A percentile compares a stretch with the other conserved stretches of the same genome.
Conservation (phyloP, 108 stramenopile genomes). For the Chaetoceros tenuissimus region DNA sequence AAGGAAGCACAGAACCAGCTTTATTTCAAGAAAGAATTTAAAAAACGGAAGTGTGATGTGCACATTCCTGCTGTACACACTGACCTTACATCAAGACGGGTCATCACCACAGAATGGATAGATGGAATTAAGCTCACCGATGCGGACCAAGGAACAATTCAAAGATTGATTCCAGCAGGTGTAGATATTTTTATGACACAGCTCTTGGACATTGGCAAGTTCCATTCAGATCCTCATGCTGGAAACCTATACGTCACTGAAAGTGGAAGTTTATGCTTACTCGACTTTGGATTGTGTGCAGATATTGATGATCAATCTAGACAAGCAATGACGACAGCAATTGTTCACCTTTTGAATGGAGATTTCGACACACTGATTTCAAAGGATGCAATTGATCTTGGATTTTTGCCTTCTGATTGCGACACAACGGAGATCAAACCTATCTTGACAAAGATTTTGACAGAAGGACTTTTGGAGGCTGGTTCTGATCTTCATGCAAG, state of each 20-base stretch:
- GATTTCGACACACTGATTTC: conserved; percentile 70
- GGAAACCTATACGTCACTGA: conserved; percentile 64
- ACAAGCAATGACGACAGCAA: conserved; percentile 72
- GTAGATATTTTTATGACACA: conserved; percentile 81
- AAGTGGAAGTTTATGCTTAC: conserved; percentile 45
- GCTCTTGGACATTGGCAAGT: conserved; percentile 74
- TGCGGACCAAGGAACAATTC: conserved; percentile 40
- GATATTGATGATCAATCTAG: conserved; percentile 46
- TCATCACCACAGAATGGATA: conserved; percentile 58
- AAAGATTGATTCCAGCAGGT: conserved; percentile 70
- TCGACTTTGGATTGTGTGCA: conserved; percentile 85
- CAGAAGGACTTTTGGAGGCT: conserved; percentile 60
- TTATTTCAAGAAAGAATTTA: conserved; percentile 31
- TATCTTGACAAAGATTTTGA: conserved; percentile 65
- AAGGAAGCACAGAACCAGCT: conserved; percentile 42
- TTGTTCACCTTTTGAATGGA: conserved; percentile 72
- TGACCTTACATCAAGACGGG: conserved; percentile 23
- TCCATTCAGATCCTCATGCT: conserved; percentile 79
- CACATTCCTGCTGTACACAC: conserved; percentile 29
- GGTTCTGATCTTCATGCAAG: conserved; percentile 65
- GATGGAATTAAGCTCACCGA: conserved; percentile 65
- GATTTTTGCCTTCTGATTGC: conserved; percentile 79
- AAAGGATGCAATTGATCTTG: conserved; percentile 70
- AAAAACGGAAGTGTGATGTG: conserved; percentile 10
- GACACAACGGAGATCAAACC: conserved; percentile 68